Evolutionary conservation across 2,329 filamentous ascomycete species (phyloP).

Genomic region (Cercospora sojina): DNA sequence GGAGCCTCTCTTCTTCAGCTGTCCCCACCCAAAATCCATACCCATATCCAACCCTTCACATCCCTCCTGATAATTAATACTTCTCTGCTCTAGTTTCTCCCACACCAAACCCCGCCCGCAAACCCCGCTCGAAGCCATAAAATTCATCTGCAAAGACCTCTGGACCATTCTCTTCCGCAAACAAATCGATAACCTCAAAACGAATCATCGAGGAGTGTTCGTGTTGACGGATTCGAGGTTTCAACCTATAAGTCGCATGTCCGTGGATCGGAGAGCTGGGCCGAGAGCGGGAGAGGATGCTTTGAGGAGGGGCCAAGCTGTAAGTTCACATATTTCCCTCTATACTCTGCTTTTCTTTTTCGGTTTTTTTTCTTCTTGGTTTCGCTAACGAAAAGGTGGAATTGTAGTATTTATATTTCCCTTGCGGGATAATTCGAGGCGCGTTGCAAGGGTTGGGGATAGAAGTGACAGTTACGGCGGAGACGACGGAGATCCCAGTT

Average conservation of each 20-base stretch:
- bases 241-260: conserved; percentile 85
- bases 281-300: conserved; percentile 43
- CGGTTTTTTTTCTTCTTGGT: too few species aligned
- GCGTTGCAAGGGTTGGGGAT: conserved; percentile 92
- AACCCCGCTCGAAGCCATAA: conserved; percentile 92
- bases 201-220: conserved; percentile 94
- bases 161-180: conserved; percentile 95
- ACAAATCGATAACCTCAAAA: conserved; percentile 98
- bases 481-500: conserved; percentile 79
- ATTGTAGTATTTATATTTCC: conserved; percentile 89
- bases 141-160: conserved; percentile 97
- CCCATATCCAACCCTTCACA: not conserved
- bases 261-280: conserved; percentile 58
- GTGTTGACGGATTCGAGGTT: conserved; percentile 93
- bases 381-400: not conserved
- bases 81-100: too few species aligned
- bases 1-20: not conserved
- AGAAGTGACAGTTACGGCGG: conserved; percentile 85
- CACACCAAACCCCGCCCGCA: conserved; percentile 71
- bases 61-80: too few species aligned
- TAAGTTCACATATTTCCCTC: conserved; percentile 47
- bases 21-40: not conserved
- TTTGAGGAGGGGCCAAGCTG: conserved; percentile 72
- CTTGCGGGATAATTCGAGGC: conserved; percentile 86
- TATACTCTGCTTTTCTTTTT: not conserved